Evolutionary conservation across 331 rosid genomes (phyloP), one percentile per base, ranked within the genome.

Genomic region (Rhamnella rubrinervis): DNA sequence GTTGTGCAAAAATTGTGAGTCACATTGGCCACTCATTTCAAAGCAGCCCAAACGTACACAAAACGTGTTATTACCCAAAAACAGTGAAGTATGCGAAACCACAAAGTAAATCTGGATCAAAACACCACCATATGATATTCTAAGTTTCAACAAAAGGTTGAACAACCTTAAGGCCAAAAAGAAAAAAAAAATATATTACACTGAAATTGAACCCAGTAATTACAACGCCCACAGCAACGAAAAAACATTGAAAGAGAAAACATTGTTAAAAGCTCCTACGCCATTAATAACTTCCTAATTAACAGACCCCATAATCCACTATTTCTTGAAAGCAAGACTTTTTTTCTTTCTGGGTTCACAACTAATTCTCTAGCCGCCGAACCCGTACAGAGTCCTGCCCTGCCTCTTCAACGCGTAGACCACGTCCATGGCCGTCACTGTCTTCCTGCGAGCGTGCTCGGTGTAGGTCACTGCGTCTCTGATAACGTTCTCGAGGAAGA

Each of bases 341-440:
- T 16, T 53, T 16, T n/a, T 16, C 0, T 2, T 2, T 1, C 52
- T 0, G 0, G 49, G 49, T 44, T 10, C 11, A 44, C 14, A 44
- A 44, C 0, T 31, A 44, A 44, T 4, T 31, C 49, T 10, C 49
- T 50, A 72, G 39, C 81, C 84, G 6, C 85, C 85, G 14, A 81
- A 73, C 1, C 82, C 85, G 8, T 73, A 77, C 17, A 81, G 61
- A 38, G 85, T 81, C n/a, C 80, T 65, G 11, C 82, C 85, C 57
- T 81, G 77, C 53, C 80, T 59, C 74, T 77, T 77, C 15, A 70
- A 67, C 0, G 85, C 77, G 16, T 77, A 77, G 9, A 77, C 77
- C 7, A 77, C 82, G n/a, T 77, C 82, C 82, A 77, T 81, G 71
- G 85, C 85, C 15, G 79, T 81, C 14, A 56, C 74, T 13, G 84